These are phyloP conservation scores for Pichia ethanolica DNA, from an alignment of 805 yeast genomes.

Conservation along the genomic window DNA sequence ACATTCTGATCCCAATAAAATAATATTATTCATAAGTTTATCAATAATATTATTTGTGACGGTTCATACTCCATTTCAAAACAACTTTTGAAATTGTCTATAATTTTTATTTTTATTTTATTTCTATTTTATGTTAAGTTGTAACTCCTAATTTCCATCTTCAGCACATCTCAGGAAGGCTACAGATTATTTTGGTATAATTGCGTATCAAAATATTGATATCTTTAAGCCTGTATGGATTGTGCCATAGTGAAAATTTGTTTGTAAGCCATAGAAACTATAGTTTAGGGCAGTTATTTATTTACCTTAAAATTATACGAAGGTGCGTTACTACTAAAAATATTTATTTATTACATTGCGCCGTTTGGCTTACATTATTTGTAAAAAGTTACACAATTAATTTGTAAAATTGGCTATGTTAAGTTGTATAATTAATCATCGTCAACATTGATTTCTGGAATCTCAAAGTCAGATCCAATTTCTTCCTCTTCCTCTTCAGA, in stretches of 20 bases:
- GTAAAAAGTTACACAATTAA: not conserved
- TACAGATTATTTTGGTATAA: not conserved
- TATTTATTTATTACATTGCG: no score
- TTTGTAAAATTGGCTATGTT: not conserved
- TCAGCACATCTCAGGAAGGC: conserved; percentile 19
- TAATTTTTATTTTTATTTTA: not conserved
- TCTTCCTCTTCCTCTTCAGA: conserved; percentile 14
- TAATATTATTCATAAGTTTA: not conserved
- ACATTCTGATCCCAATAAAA: conserved; percentile 25
- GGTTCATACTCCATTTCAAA: not conserved
- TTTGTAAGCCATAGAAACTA: conserved; percentile 13
- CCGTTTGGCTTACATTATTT: not conserved
- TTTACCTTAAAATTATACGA: not conserved
- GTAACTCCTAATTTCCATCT: no score
- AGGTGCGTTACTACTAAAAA: not conserved
- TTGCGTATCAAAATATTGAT: not conserved
- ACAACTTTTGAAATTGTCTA: not conserved
- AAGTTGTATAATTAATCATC: conserved; percentile 16
- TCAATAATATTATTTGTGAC: not conserved
- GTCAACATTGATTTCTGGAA: conserved; percentile 29
- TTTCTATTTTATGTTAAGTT: not conserved
- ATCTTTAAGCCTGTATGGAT: conserved; percentile 16
- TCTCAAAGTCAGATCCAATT: conserved; percentile 29
- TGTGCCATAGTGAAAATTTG: conserved; percentile 15
- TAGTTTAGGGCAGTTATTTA: conserved; percentile 1